phyloP scores from a whole-genome alignment of 805 yeast genomes.

The Wickerhamia fluorescens region DNA sequence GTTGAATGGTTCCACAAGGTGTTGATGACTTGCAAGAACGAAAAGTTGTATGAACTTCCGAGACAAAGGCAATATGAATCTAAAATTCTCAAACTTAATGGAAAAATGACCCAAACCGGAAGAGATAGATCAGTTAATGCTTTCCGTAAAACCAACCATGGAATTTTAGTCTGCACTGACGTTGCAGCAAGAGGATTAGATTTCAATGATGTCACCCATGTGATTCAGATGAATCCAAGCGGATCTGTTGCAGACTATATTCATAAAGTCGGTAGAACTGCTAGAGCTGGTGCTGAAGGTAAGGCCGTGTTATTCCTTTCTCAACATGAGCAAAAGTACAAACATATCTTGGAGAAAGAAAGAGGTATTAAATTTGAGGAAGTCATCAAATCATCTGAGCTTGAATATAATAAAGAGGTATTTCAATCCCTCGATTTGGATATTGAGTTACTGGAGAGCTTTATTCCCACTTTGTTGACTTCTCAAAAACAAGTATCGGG shows the following conservation, averaged over 20 bases:
- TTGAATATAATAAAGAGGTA: slow-evolving; percentile 23
- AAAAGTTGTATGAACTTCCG: slow-evolving; percentile 12
- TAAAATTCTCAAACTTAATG: slow-evolving; percentile 45
- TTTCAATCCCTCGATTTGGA: slow-evolving; percentile 11
- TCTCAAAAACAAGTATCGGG: slow-evolving; percentile 20
- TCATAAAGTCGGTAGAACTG: slow-evolving; percentile 95
- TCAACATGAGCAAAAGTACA: slow-evolving; percentile 50
- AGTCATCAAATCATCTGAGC: slow-evolving; percentile 30
- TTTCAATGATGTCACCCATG: slow-evolving; percentile 81
- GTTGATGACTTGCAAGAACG: slow-evolving; percentile 17
- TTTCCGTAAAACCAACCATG: slow-evolving; percentile 43
- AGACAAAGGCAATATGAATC: slow-evolving; percentile 15
- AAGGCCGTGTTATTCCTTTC: slow-evolving; percentile 56
- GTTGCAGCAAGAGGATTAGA: slow-evolving; percentile 98
- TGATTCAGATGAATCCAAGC: slow-evolving; percentile 77
- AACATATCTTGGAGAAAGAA: slow-evolving; percentile 37
- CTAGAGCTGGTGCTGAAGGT: slow-evolving; percentile 83
- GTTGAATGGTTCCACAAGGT: slow-evolving; percentile 51
- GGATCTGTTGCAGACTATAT: slow-evolving; percentile 70
- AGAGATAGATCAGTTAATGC: slow-evolving; percentile 54
- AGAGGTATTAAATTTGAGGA: slow-evolving; percentile 51
- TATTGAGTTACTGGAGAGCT: slow-evolving; percentile 17
- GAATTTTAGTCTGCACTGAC: slow-evolving; percentile 76
- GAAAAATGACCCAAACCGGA: slow-evolving; percentile 61
- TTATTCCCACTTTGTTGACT: slow-evolving; percentile 18